Conservation (phyloP, 371 early-diverging fungal species). For the Mortierella sp. region DNA sequence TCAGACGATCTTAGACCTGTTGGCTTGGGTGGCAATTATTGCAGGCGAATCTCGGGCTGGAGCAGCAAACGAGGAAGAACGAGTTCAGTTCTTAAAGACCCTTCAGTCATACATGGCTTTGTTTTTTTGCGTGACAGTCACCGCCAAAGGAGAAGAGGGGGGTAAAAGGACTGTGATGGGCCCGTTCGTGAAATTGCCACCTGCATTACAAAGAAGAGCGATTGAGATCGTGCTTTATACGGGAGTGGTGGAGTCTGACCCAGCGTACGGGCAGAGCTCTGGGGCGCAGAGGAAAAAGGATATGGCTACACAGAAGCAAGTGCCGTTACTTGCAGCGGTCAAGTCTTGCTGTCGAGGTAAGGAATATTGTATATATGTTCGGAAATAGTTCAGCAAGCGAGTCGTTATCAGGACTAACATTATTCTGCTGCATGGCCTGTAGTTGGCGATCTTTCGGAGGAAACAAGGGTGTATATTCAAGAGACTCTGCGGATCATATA, state of each 20-base stretch:
- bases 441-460: slow-evolving; percentile 41
- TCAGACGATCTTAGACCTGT: slow-evolving; percentile 49
- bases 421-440: background rate
- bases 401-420: background rate
- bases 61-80: slow-evolving; percentile 50
- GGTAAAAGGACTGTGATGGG: slow-evolving; percentile 58
- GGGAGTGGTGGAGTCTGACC: slow-evolving; percentile 8
- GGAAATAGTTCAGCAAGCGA: too few relatives aligned
- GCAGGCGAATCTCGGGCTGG: slow-evolving; percentile 39
- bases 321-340: slow-evolving; percentile 42
- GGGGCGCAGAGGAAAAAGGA: slow-evolving; percentile 5
- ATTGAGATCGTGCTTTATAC: slow-evolving; percentile 63
- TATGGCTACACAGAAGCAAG: slow-evolving; percentile 1
- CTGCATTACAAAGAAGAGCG: slow-evolving; percentile 60
- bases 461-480: slow-evolving; percentile 36
- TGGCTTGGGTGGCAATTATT: slow-evolving; percentile 32
- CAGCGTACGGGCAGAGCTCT: background rate
- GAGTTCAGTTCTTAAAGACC: slow-evolving; percentile 54
- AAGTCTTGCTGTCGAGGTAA: slow-evolving; percentile 47
- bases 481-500: slow-evolving; percentile 36
- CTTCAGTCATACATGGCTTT: slow-evolving; percentile 59
- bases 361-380: background rate
- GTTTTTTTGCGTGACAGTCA: slow-evolving; percentile 61
- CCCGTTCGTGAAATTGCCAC: slow-evolving; percentile 59
- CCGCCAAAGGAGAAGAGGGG: slow-evolving; percentile 39